A percentile compares a stretch with the other conserved stretches of the same genome.
These are phyloP conservation scores for Ambrosia trifida DNA, from an alignment of 129 eudicot species.

Conservation along the genomic window DNA sequence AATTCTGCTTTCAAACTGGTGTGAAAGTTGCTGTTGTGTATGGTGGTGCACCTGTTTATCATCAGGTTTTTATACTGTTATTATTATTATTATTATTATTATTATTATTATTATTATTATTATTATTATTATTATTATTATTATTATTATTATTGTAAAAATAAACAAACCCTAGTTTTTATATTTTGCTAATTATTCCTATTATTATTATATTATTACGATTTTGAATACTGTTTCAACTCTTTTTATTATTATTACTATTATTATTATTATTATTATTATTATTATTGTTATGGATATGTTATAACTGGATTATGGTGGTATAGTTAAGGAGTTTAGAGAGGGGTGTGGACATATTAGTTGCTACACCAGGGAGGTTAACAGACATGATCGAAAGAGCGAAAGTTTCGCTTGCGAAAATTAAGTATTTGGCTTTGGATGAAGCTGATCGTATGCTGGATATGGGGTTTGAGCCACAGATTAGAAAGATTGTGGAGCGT, in stretches of 20 bases:
- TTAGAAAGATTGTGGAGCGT: constrained; percentile 65
- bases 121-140: too few relatives aligned
- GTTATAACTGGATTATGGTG: background rate
- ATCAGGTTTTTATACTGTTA: constrained; percentile 45
- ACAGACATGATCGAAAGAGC: constrained; percentile 79
- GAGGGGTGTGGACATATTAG: constrained; percentile 76
- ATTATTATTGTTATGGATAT: background rate
- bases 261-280: too few relatives aligned
- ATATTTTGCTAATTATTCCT: background rate
- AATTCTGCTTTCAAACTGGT: constrained; percentile 74
- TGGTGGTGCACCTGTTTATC: constrained; percentile 79
- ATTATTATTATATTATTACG: too few relatives aligned
- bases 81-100: background rate
- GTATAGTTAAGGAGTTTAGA: constrained; percentile 51
- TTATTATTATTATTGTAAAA: too few relatives aligned
- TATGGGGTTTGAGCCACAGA: constrained; percentile 89
- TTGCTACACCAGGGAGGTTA: constrained; percentile 87
- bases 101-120: too few relatives aligned
- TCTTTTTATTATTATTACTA: too few relatives aligned
- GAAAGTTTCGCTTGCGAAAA: constrained; percentile 52
- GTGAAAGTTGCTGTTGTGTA: constrained; percentile 78
- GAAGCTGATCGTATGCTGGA: constrained; percentile 93
- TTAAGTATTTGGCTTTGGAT: constrained; percentile 72
- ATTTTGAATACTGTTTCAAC: too few relatives aligned
- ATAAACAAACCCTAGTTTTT: background rate